Evolutionary conservation across 1,284 basidiomycete species (phyloP).

Genomic region (Heterobasidion annosum): DNA sequence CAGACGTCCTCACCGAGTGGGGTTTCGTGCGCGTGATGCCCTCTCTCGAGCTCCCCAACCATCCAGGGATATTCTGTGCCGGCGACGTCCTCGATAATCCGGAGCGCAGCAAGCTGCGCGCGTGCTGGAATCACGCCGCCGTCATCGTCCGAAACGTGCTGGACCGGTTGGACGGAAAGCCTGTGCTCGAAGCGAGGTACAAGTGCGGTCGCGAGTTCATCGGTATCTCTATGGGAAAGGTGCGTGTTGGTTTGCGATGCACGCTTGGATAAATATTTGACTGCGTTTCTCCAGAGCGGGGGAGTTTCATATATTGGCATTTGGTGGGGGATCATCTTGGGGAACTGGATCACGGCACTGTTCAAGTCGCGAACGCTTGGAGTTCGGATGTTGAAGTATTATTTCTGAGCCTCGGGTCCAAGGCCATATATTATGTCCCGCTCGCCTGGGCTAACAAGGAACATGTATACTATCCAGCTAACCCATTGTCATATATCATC

Average conservation of each 20-base stretch:
- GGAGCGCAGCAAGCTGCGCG: not conserved
- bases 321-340: not conserved
- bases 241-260: not conserved
- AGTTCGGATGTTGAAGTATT: not conserved
- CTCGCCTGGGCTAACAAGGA: too few species aligned
- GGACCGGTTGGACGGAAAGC: not conserved
- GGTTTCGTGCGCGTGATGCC: conserved; percentile 39
- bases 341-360: conserved; percentile 1
- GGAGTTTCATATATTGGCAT: not conserved
- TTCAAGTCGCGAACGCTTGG: not conserved
- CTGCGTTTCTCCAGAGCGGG: not conserved
- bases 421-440: too few species aligned
- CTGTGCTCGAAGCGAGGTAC: not conserved
- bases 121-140: not conserved
- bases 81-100: conserved; percentile 40
- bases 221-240: conserved; percentile 1
- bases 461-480: too few species aligned
- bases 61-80: conserved; percentile 43
- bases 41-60: conserved; percentile 37
- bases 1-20: conserved; percentile 25
- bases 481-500: too few species aligned
- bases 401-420: not conserved
- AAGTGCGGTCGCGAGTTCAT: not conserved
- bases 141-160: conserved; percentile 2
- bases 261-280: not conserved